Percentiles rank a stretch among this genome's conserved stretches.
Conservation (phyloP, 768 basidiomycete species). For the Aureoboletus auriporus region DNA sequence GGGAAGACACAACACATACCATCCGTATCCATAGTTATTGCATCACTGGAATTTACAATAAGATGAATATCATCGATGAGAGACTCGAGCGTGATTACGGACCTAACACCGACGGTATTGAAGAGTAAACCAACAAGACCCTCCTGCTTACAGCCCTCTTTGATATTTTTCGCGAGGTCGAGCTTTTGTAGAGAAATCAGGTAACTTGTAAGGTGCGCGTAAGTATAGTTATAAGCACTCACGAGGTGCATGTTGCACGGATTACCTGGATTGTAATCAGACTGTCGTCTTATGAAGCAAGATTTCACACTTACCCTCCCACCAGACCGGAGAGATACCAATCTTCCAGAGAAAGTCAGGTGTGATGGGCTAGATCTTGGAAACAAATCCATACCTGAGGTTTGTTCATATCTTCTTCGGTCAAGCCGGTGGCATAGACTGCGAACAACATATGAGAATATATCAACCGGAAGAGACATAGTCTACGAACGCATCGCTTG, state of each 20-base stretch:
- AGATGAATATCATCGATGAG: neutral
- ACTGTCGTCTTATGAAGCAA: neutral
- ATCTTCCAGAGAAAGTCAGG: constrained; percentile 44
- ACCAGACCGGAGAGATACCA: constrained; percentile 87
- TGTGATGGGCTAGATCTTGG: neutral
- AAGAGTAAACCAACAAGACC: constrained; percentile 79
- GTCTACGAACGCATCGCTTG: constrained; percentile 75
- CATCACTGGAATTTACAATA: constrained; percentile 49
- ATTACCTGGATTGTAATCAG: constrained; percentile 49
- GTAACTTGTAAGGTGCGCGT: too few species aligned
- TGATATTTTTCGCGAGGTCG: constrained; percentile 74
- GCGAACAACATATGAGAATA: neutral
- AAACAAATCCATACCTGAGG: constrained; percentile 54
- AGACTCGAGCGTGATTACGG: constrained; percentile 8
- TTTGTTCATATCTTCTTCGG: constrained; percentile 78
- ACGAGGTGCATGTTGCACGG: constrained; percentile 73
- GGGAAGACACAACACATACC: constrained; percentile 41
- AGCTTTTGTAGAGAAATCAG: constrained; percentile 43
- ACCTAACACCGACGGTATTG: constrained; percentile 85
- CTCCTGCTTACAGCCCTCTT: constrained; percentile 78
- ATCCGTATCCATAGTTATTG: constrained; percentile 87
- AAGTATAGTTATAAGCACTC: too few species aligned
- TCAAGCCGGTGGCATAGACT: constrained; percentile 76
- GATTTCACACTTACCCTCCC: constrained; percentile 60
- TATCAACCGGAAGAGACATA: constrained; percentile 1